A percentile compares a stretch with the other conserved stretches of the same genome.
Conservation (phyloP, 768 basidiomycete species). For the Pisolithus orientalis region DNA sequence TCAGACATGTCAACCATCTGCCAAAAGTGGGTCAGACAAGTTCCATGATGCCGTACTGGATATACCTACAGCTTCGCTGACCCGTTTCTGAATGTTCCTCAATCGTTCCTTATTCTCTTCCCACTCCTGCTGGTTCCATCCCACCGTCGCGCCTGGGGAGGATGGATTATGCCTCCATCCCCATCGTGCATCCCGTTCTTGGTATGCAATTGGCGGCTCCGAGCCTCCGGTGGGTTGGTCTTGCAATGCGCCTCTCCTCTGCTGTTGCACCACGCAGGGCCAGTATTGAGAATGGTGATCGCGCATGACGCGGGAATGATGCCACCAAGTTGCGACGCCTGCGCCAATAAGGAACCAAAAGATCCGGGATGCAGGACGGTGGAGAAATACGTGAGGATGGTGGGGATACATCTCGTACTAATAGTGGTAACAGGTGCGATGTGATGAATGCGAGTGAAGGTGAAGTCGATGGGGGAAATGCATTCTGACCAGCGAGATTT, state of each 20-base stretch:
- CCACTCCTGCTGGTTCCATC: slow-evolving; percentile 31
- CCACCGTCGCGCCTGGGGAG: slow-evolving; percentile 11
- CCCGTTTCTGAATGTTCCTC: slow-evolving; percentile 40
- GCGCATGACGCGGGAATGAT: slow-evolving; percentile 37
- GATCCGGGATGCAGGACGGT: slow-evolving; percentile 48
- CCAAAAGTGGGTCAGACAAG: not conserved
- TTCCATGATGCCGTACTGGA: not conserved
- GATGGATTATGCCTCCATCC: slow-evolving; percentile 3
- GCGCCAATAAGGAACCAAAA: slow-evolving; percentile 69
- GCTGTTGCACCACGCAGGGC: slow-evolving; percentile 22
- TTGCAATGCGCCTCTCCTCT: slow-evolving; percentile 11
- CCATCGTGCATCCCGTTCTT: slow-evolving; percentile 1
- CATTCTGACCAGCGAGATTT: slow-evolving; percentile 3
- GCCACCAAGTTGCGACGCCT: slow-evolving; percentile 30
- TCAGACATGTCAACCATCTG: slow-evolving; percentile 62
- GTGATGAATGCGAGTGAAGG: not conserved
- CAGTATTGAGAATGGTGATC: slow-evolving; percentile 32
- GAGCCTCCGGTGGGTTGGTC: slow-evolving; percentile 6
- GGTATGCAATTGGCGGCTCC: not conserved
- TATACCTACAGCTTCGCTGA: slow-evolving; percentile 42
- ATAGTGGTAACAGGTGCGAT: not conserved
- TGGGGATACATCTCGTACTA: slow-evolving; percentile 14
- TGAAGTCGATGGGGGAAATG: not conserved
- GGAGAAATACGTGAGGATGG: slow-evolving; percentile 15
- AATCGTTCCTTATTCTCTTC: slow-evolving; percentile 44